Evolutionary conservation across 2,329 filamentous ascomycete species (phyloP).

Genomic region (Colletotrichum costaricense): DNA sequence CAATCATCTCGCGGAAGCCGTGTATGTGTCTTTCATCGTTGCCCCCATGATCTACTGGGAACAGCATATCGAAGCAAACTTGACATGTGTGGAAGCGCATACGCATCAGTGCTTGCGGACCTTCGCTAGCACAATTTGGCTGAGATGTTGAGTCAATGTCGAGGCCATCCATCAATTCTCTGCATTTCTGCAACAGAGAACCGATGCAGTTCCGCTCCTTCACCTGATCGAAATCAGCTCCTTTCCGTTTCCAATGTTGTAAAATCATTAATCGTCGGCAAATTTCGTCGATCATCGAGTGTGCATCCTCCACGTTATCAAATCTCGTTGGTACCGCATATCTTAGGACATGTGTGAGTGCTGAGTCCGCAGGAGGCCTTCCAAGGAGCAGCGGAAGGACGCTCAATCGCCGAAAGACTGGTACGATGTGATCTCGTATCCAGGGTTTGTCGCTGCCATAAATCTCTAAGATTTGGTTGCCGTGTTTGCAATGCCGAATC

Average conservation of each 20-base stretch:
- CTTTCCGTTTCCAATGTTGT: neutral
- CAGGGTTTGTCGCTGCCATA: neutral
- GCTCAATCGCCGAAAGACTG: neutral
- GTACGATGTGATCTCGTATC: neutral
- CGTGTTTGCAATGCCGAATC: neutral
- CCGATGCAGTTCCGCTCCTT: neutral
- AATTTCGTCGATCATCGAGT: neutral
- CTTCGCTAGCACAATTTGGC: neutral
- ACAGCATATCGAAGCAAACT: neutral
- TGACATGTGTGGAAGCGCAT: neutral
- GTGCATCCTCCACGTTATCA: neutral
- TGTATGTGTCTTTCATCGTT: neutral
- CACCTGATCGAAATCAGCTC: neutral
- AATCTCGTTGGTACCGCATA: neutral
- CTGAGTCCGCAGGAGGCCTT: neutral
- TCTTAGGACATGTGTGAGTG: neutral
- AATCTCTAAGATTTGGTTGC: neutral
- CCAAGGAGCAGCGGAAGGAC: neutral
- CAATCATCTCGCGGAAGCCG: neutral
- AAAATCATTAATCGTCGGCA: neutral
- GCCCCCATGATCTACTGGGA: too few species aligned
- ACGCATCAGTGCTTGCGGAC: neutral
- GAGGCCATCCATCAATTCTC: neutral
- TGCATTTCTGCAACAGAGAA: neutral
- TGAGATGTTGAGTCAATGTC: neutral